Evolutionary conservation across 2,329 filamentous ascomycete genomes (phyloP).

Genomic region (Ceratocystis lukuohia): DNA sequence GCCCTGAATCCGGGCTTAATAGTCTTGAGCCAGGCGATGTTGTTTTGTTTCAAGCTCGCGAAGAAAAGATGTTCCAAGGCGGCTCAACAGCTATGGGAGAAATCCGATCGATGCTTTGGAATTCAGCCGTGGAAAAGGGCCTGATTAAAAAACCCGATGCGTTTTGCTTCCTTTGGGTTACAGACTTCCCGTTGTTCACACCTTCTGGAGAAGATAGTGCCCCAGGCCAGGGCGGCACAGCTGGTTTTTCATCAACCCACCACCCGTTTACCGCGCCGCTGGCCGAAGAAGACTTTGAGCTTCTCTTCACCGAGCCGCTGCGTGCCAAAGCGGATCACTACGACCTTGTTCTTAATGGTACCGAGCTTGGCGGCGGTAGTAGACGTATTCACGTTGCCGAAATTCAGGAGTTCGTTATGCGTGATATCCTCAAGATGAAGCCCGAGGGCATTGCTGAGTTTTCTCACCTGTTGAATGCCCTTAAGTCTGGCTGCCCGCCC

Average conservation of each 20-base stretch:
- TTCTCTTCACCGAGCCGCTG: conserved; percentile 59
- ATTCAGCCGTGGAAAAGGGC: conserved; percentile 49
- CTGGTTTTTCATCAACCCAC: conserved; percentile 77
- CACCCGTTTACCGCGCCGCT: conserved; percentile 92
- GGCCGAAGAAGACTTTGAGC: conserved; percentile 54
- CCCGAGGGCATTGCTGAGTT: conserved; percentile 65
- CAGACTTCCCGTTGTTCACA: conserved; percentile 85
- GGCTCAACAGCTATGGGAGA: conserved; percentile 62
- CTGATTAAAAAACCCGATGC: conserved; percentile 36
- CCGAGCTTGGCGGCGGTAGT: conserved; percentile 87
- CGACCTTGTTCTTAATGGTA: conserved; percentile 88
- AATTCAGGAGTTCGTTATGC: conserved; percentile 75
- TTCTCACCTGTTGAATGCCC: conserved; percentile 66
- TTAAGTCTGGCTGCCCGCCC: conserved; percentile 78
- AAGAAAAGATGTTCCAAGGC: conserved; percentile 49
- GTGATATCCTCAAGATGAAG: conserved; percentile 68
- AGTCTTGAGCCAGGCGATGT: conserved; percentile 58
- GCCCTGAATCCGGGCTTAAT: conserved; percentile 23
- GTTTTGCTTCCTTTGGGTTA: conserved; percentile 72
- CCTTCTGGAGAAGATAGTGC: conserved; percentile 40
- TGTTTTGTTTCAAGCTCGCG: conserved; percentile 67
- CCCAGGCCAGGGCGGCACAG: conserved; percentile 66
- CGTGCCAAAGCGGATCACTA: conserved; percentile 74
- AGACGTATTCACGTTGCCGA: conserved; percentile 76
- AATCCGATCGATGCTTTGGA: conserved; percentile 56